Base-by-base conservation (phyloP, 2,329 filamentous ascomycete genomes). In the Ascocoryne sarcoides region DNA sequence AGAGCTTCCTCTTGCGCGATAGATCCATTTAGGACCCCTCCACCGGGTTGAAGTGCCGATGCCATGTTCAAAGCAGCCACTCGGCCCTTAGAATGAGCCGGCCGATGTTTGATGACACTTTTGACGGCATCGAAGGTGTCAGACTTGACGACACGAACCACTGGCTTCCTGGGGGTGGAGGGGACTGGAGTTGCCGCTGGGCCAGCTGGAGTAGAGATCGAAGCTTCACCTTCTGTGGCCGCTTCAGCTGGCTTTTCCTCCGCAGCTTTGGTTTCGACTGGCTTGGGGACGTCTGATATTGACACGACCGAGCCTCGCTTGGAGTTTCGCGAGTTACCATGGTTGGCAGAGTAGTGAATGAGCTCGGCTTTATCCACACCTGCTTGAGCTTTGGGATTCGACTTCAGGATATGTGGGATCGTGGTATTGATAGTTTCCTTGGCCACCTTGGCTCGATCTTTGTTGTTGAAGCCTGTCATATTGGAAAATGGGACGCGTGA, bases 1-100 rank as follows among this genome's bases (percentile, higher is more conserved):
- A 85, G 66, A 2, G 73, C 70, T 62, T 85, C 81, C 61, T 85
- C 80, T 58, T 85, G 81, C 0, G 80, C 79, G 20, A 73, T 60
- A 40, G 76, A 66, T 26, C 80, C 80, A 28, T 67, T 67, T 4
- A 69, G 55, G 70, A 78, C 84, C 14, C 77, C 78, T 15, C 81
- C 80, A n/a, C 79, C 81, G 0, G 74, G 68, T 10, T 53, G 58
- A 3, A 58, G 50, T 34, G 73, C 67, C 37, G 75, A 82, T 12
- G 79, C 79, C 62, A 83, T 75, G 52, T 84, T 85, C 43, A 85
- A 63, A 17, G 83, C 68, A 21, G 69, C 73, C n/a, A 81, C 68
- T 5, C 61, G 57, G 32, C 49, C 51, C 61, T 57, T 36, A 47
- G 51, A 43, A 46, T 54, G 45, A 45, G 39, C 49, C 23, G 50